phyloP scores from a whole-genome alignment of 129 eudicot species.

The Silybum marianum region DNA sequence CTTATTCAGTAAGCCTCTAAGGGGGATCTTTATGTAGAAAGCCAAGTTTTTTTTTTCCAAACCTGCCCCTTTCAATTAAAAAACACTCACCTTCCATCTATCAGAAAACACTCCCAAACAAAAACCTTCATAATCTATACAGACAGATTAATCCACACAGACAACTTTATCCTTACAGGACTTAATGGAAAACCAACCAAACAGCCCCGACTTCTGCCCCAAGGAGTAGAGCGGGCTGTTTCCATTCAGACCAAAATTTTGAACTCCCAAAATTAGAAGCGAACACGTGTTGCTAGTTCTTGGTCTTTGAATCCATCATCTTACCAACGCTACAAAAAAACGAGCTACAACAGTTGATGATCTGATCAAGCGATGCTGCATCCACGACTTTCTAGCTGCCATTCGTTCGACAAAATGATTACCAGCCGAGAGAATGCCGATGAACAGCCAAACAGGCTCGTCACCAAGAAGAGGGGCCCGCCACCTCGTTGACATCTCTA shows the following conservation, averaged over 20 bases:
- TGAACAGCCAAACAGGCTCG: constrained; percentile 42
- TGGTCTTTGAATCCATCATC: not conserved
- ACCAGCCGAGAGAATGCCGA: constrained; percentile 66
- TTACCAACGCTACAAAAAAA: constrained; percentile 74
- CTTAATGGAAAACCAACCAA: too few species aligned
- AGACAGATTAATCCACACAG: too few species aligned
- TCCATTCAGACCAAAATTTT: not conserved
- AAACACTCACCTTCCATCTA: too few species aligned
- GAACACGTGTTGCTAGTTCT: not conserved
- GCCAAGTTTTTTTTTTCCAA: too few species aligned
- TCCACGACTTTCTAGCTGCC: constrained; percentile 76
- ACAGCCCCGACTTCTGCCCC: not conserved
- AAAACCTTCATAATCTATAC: too few species aligned
- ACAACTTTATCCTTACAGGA: too few species aligned
- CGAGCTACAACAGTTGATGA: constrained; percentile 51
- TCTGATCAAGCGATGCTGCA: constrained; percentile 54
- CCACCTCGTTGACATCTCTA: constrained; percentile 67
- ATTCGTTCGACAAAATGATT: constrained; percentile 72
- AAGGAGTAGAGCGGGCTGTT: not conserved
- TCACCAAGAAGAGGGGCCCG: constrained; percentile 63
- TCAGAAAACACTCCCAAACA: too few species aligned
- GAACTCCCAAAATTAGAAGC: not conserved
- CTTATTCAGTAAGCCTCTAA: too few species aligned
- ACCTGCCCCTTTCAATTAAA: too few species aligned
- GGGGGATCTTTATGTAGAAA: too few species aligned